Evolutionary conservation across 2,329 filamentous ascomycete genomes (phyloP).

Genomic region (Alternaria infectoria): DNA sequence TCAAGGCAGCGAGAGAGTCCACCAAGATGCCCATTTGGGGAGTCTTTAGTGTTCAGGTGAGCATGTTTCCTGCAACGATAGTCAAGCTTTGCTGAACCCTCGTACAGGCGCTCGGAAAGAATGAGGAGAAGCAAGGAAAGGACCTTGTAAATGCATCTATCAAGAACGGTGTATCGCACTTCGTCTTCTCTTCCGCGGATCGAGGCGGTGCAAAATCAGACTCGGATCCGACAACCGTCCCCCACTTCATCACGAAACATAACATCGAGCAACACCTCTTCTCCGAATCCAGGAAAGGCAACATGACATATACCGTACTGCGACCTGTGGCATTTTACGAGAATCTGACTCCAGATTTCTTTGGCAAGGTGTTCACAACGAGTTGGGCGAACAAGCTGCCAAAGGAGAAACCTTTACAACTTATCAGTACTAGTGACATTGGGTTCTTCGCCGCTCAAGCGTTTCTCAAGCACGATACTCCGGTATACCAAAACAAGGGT

Average conservation of each 20-base stretch:
- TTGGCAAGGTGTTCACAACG: conserved; percentile 55
- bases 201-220: conserved; percentile 51
- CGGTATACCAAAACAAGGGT: conserved; percentile 39
- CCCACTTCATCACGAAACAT: conserved; percentile 68
- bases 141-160: conserved; percentile 44
- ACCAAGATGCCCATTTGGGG: conserved; percentile 39
- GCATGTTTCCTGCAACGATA: neutral
- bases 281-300: conserved; percentile 38
- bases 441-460: conserved; percentile 56
- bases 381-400: conserved; percentile 43
- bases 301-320: conserved; percentile 65
- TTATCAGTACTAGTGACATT: conserved; percentile 52
- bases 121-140: conserved; percentile 47
- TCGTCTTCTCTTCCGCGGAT: conserved; percentile 49
- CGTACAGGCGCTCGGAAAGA: conserved; percentile 26
- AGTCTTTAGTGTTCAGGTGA: conserved; percentile 41
- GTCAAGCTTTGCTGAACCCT: neutral
- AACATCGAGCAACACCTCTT: conserved; percentile 66
- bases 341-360: conserved; percentile 55
- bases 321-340: conserved; percentile 68
- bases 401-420: conserved; percentile 42
- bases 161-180: conserved; percentile 40
- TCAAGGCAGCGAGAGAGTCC: conserved; percentile 51
- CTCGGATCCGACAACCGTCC: conserved; percentile 60
- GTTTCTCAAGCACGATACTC: conserved; percentile 51